Base-by-base conservation (phyloP, 176 grass and related monocot genomes). In the Lolium rigidum region DNA sequence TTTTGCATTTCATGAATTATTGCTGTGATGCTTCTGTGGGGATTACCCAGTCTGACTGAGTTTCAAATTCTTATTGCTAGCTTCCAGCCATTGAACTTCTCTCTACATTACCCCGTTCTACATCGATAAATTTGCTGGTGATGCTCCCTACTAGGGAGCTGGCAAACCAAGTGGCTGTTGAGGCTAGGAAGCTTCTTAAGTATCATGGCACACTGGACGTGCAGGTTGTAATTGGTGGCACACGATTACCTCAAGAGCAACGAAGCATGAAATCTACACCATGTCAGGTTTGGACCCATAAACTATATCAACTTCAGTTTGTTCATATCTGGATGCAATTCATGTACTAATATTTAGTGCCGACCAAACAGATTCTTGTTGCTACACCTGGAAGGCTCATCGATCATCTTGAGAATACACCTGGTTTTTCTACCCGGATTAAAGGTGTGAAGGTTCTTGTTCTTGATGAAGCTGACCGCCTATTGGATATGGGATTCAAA, bases 401-500 rank as follows among this genome's bases (percentile, higher is more conserved):
- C 61, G 97, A 99, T 83, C 97, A 99, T 88, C 91, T 99, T 89
- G 82, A 99, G 76, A 99, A 96, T 43, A 99, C 97, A 28, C 87
- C 90, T 55, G 97, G 94, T 88, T 95, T 99, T 86, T 78, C 83
- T 54, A 70, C 84, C 60, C 87, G 94, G 60, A 88, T 99, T 38
- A 99, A 77, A 80, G 97, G 94, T 50, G 84, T 99, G 26, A 99
- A 99, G 43, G 86, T 99, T 77, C 90, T 96, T 83, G 84, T 99
- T 83, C 90, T 99, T 83, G 97, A 99, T 88, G 97, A 99, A 89
- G 94, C 97, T 78, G 97, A 99, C 83, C 92, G 88, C 77, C 83
- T 99, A 71, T 90, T 96, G 75, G 97, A 99, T 87, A 99, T 99
- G 94, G 94, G 97, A 61, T 99, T 99, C 82, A 83, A 89, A 76